phyloP scores from a whole-genome alignment of 1,284 basidiomycete genomes.

The Heterobasidion occidentale region DNA sequence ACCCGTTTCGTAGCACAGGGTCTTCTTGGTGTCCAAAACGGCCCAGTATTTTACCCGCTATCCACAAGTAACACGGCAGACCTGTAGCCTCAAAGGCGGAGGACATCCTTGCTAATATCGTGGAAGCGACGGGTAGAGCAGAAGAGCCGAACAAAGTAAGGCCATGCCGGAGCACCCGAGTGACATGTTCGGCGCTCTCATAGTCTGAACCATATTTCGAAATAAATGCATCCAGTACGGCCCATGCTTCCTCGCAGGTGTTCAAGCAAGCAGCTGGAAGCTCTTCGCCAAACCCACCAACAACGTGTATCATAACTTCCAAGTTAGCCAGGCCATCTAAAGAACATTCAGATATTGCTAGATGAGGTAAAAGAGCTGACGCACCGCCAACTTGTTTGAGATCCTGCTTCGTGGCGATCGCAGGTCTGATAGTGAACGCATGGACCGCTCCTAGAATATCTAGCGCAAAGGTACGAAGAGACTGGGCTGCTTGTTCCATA shows the following conservation, averaged over 20 bases:
- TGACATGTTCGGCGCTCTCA: constrained; percentile 79
- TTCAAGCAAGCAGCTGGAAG: constrained; percentile 75
- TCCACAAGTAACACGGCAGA: constrained; percentile 90
- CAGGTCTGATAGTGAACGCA: constrained; percentile 40
- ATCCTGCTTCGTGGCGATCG: constrained; percentile 53
- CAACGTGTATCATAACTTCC: constrained; percentile 79
- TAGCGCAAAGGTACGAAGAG: constrained; percentile 77
- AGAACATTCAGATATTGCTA: constrained; percentile 10
- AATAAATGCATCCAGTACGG: constrained; percentile 77
- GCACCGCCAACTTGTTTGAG: constrained; percentile 55
- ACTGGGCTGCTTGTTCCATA: constrained; percentile 76
- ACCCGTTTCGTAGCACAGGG: constrained; percentile 40
- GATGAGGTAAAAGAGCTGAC: constrained; percentile 17
- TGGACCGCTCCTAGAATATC: constrained; percentile 72
- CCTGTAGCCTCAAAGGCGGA: constrained; percentile 76
- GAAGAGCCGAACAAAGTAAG: constrained; percentile 74
- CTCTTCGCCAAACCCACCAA: constrained; percentile 74
- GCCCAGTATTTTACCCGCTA: constrained; percentile 76
- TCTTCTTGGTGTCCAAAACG: constrained; percentile 65
- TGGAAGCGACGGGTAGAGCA: constrained; percentile 62
- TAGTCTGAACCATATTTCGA: constrained; percentile 74
- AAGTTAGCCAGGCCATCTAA: constrained; percentile 83
- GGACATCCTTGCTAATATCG: constrained; percentile 72
- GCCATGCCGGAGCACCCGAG: constrained; percentile 81
- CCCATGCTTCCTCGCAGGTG: constrained; percentile 79